A percentile compares a stretch with the other conserved stretches of the same genome.
Evolutionary conservation across 2,329 filamentous ascomycete species (phyloP).

Genomic region (Chalaropsis ovoidea): DNA sequence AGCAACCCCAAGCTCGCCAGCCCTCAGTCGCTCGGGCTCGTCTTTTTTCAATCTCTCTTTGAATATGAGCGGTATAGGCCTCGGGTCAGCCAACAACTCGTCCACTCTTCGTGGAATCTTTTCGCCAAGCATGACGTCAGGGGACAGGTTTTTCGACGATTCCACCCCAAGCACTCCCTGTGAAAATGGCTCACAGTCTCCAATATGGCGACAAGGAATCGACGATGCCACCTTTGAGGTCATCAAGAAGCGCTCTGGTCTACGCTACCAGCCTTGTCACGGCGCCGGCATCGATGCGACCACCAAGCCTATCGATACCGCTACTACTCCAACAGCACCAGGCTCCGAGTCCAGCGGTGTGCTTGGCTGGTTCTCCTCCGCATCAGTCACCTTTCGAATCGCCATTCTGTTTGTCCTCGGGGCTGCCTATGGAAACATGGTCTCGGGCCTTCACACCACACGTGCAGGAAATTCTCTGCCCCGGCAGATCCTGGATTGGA

Average conservation of each 20-base stretch:
- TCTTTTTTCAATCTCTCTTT: constrained; percentile 54
- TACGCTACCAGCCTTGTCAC: constrained; percentile 22
- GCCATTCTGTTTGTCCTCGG: constrained; percentile 67
- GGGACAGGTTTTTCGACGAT: constrained; percentile 42
- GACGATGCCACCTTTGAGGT: constrained; percentile 40
- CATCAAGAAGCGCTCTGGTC: constrained; percentile 35
- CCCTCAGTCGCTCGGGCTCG: constrained; percentile 27
- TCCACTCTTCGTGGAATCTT: constrained; percentile 91
- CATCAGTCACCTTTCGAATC: constrained; percentile 49
- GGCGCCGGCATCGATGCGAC: constrained; percentile 13
- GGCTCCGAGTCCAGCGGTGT: background rate
- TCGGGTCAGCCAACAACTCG: constrained; percentile 33
- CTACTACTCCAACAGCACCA: background rate
- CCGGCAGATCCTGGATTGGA: constrained; percentile 37
- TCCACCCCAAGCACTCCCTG: constrained; percentile 52
- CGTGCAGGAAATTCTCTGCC: constrained; percentile 1
- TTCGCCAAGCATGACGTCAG: constrained; percentile 51
- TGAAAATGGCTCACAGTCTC: constrained; percentile 67
- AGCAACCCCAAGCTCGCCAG: constrained; percentile 31
- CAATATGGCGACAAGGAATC: constrained; percentile 38
- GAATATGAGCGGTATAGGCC: constrained; percentile 64
- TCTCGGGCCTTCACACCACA: constrained; percentile 16
- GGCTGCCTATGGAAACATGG: constrained; percentile 33
- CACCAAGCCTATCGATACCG: constrained; percentile 4
- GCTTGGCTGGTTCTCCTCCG: constrained; percentile 25